Percentiles rank a stretch among this genome's conserved stretches.
Conservation (phyloP, 495 filamentous ascomycete genomes). For the Platismatia glauca region DNA sequence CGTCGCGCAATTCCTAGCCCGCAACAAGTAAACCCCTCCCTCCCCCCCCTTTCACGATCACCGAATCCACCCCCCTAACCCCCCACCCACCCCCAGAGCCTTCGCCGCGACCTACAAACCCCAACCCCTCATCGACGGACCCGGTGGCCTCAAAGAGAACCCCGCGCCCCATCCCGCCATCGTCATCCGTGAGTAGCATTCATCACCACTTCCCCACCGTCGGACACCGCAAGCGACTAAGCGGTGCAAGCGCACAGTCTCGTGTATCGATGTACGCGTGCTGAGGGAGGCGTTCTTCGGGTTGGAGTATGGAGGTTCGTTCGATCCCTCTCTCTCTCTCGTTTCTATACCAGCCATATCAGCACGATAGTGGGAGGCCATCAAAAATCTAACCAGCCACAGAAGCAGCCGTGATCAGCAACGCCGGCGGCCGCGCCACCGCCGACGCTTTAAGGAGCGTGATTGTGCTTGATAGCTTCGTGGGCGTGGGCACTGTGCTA, state of each 20-base stretch:
- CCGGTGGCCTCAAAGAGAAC: background rate
- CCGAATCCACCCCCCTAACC: background rate
- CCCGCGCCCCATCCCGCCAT: background rate
- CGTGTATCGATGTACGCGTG: background rate
- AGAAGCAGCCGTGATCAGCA: background rate
- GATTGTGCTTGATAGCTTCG: background rate
- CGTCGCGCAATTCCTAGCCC: background rate
- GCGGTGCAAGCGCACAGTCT: background rate
- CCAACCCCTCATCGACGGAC: background rate
- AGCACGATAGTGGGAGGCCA: background rate
- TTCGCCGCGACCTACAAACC: background rate
- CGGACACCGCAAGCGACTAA: background rate
- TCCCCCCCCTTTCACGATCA: background rate
- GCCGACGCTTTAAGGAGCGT: constrained; percentile 1
- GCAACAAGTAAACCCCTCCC: background rate
- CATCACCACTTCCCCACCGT: background rate
- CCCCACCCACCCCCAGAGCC: background rate
- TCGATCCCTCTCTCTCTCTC: background rate
- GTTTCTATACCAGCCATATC: background rate
- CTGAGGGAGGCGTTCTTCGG: background rate
- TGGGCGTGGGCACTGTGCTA: constrained; percentile 14
- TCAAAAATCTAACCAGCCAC: background rate
- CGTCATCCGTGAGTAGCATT: background rate
- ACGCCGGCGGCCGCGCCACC: constrained; percentile 10
- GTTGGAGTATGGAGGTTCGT: background rate